A percentile compares a stretch with the other conserved stretches of the same genome.
Conservation (phyloP, 345 rosid genomes). For the Chamaenerion angustifolium region DNA sequence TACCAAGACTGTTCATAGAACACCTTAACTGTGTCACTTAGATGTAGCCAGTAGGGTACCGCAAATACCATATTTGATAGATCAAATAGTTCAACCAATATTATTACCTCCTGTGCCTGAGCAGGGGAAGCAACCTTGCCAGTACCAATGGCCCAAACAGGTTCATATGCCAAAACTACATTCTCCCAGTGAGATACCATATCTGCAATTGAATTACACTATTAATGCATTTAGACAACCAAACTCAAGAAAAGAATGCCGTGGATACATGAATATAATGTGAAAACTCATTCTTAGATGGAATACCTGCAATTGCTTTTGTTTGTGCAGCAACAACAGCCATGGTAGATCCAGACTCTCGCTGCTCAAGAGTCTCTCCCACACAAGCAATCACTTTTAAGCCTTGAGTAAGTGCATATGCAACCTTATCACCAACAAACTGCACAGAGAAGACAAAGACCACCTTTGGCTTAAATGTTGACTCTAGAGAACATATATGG, state of each 20-base stretch:
- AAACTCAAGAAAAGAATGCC: not conserved
- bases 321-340: slow-evolving; percentile 88
- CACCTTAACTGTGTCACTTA: too few relatives aligned
- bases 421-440: slow-evolving; percentile 88
- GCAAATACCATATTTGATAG: not conserved
- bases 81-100: too few relatives aligned
- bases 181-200: slow-evolving; percentile 45
- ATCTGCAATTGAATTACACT: slow-evolving; percentile 20
- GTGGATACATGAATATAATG: not conserved
- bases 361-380: slow-evolving; percentile 87
- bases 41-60: not conserved
- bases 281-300: not conserved
- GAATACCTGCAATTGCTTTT: slow-evolving; percentile 76
- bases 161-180: slow-evolving; percentile 81
- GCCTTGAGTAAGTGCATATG: slow-evolving; percentile 84
- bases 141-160: slow-evolving; percentile 95
- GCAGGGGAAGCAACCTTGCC: slow-evolving; percentile 87
- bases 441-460: slow-evolving; percentile 18
- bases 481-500: not conserved
- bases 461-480: not conserved
- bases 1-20: not conserved
- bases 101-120: slow-evolving; percentile 87
- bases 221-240: not conserved
- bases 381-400: slow-evolving; percentile 89
- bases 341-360: slow-evolving; percentile 73